phyloP scores from a whole-genome alignment of 768 basidiomycete species.

The Lactarius akahatsu region DNA sequence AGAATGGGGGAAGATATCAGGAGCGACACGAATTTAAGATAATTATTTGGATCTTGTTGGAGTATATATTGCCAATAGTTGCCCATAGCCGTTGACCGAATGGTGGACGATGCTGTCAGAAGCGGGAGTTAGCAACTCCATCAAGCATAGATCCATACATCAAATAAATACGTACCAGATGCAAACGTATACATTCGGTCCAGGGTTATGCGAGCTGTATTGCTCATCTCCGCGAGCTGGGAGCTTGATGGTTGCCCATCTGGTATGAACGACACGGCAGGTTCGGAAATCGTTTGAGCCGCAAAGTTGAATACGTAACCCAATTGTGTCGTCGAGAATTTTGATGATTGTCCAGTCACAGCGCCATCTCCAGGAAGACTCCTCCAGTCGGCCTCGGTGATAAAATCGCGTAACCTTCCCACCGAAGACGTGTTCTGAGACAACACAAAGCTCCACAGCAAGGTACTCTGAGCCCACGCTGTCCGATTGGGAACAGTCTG shows the following conservation, averaged over 20 bases:
- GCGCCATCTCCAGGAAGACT: conserved; percentile 45
- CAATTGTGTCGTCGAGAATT: conserved; percentile 45
- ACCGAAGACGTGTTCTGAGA: conserved; percentile 47
- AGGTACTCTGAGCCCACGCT: conserved; percentile 55
- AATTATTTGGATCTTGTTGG: conserved; percentile 43
- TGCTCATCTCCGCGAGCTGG: conserved; percentile 47
- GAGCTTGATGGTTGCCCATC: conserved; percentile 47
- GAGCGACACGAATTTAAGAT: conserved; percentile 48
- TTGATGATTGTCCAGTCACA: conserved; percentile 31
- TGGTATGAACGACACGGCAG: conserved; percentile 44
- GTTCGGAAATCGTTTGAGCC: conserved; percentile 48
- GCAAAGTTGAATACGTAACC: conserved; percentile 65
- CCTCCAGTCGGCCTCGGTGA: conserved; percentile 50
- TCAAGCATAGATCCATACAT: conserved; percentile 2
- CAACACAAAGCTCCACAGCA: conserved; percentile 59
- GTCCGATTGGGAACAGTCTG: conserved; percentile 48
- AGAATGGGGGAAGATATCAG: conserved; percentile 49
- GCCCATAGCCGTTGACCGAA: conserved; percentile 47
- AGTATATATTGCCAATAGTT: conserved; percentile 58
- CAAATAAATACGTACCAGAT: conserved; percentile 43
- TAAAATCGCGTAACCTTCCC: conserved; percentile 45
- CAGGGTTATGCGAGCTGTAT: conserved; percentile 41
- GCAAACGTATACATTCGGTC: conserved; percentile 64
- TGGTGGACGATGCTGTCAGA: conserved; percentile 53
- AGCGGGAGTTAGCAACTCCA: conserved; percentile 1